Evolutionary conservation across 306 rosid species (phyloP).

Genomic region (Sophora flavescens): DNA sequence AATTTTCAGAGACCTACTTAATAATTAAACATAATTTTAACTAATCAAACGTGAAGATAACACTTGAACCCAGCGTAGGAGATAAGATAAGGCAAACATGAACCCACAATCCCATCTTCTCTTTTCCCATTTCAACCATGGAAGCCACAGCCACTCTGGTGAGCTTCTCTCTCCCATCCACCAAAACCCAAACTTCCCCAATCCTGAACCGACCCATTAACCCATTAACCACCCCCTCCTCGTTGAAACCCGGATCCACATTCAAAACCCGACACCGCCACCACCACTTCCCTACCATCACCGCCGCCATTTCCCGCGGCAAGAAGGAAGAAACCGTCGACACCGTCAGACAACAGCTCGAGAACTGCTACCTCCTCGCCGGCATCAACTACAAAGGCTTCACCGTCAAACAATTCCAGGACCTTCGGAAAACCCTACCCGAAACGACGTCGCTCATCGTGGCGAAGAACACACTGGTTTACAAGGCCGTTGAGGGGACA

Average conservation of each 20-base stretch:
- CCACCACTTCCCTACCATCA: constrained; percentile 47
- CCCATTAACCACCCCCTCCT: constrained; percentile 44
- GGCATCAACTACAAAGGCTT: constrained; percentile 90
- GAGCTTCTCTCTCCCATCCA: constrained; percentile 53
- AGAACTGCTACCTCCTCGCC: constrained; percentile 82
- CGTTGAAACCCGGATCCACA: constrained; percentile 33
- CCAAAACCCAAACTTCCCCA: constrained; percentile 51
- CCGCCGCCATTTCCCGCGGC: constrained; percentile 81
- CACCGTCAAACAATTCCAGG: constrained; percentile 88
- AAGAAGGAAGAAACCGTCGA: constrained; percentile 86
- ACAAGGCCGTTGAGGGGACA: constrained; percentile 86
- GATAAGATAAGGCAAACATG: constrained; percentile 49
- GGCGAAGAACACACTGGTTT: constrained; percentile 93
- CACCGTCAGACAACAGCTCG: constrained; percentile 67
- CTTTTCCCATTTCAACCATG: constrained; percentile 37
- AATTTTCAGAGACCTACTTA: no score
- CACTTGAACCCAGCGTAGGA: neutral
- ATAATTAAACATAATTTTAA: no score
- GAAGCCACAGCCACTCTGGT: constrained; percentile 74
- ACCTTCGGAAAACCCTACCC: constrained; percentile 74
- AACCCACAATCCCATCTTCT: neutral
- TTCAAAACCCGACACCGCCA: constrained; percentile 38
- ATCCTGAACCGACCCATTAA: constrained; percentile 54
- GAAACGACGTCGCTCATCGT: constrained; percentile 76
- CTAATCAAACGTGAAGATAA: no score